Base-by-base conservation (phyloP, 768 basidiomycete genomes). In the Suillus subaureus region DNA sequence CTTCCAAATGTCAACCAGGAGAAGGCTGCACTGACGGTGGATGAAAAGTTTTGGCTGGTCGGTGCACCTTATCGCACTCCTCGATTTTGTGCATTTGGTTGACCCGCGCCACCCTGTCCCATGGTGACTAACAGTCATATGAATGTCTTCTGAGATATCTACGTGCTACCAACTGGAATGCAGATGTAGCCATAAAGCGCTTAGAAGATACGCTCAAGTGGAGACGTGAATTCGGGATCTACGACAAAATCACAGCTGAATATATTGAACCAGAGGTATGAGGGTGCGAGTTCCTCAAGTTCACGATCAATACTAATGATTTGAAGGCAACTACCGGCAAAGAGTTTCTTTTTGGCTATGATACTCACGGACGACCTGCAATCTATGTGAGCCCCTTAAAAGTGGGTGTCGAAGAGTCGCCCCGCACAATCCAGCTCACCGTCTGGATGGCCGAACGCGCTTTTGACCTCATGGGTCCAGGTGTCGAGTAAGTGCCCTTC, bases 381-480 rank as follows among this genome's bases (percentile, higher is more conserved):
- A 77, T 88, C 45, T 94, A 94, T 76, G 83, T 94, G 81, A 79
- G 79, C 54, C 87, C 87, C 5, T 83, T 81, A 71, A 87, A 87
- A 23, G 92, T 96, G 75, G 95, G 94, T 75, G 94, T 93, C 1
- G 83, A 85, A 4, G 90, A 89, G 68, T 74, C 83, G 4, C 79
- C 80, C 2, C 82, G 88, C n/a, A 93, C 94, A 77, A 83, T 94
- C 54, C 84, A 93, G 56, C 90, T 84, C 69, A 82, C 84, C 1
- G 85, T 94, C n/a, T 96, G 89, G 87, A 83, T 89, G 79, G 76
- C 96, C 37, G 94, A 97, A 74, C 85, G 91, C 1, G 79, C 83
- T 23, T 80, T 91, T 31, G 92, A 95, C 69, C 80, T 94, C 61
- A 91, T 93, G 88, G 86, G 83, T 16, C 87, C 91, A 23, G 92